A percentile compares a stretch with the other conserved stretches of the same genome.
These are phyloP conservation scores for Pholiota adiposa DNA, from an alignment of 1,284 basidiomycete genomes.

Conservation along the genomic window DNA sequence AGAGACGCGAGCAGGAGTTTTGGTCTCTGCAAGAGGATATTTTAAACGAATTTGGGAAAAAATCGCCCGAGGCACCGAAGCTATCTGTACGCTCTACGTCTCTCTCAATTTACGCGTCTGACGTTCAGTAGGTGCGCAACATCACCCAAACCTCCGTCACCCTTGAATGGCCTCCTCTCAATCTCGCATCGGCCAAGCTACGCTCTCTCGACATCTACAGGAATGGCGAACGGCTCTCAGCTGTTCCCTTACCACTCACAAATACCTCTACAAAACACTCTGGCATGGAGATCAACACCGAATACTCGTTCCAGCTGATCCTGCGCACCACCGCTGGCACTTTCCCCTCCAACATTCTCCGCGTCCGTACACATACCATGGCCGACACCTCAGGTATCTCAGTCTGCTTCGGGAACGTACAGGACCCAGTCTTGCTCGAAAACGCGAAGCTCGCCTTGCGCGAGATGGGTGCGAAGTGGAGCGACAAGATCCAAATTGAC, in stretches of 20 bases:
- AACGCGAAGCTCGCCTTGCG: conserved; percentile 77
- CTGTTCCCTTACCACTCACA: conserved; percentile 78
- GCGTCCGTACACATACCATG: conserved; percentile 90
- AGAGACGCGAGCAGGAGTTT: conserved; percentile 79
- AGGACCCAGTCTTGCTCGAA: conserved; percentile 76
- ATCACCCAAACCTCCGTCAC: conserved; percentile 95
- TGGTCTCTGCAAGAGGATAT: conserved; percentile 84
- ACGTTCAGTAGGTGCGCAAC: conserved; percentile 72
- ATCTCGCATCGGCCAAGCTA: conserved; percentile 84
- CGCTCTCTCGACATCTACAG: conserved; percentile 90
- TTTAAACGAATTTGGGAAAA: conserved; percentile 71
- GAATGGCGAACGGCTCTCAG: conserved; percentile 85
- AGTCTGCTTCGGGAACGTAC: conserved; percentile 89
- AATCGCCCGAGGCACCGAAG: conserved; percentile 73
- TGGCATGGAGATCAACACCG: conserved; percentile 84
- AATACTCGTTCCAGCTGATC: conserved; percentile 92
- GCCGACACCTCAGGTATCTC: conserved; percentile 91
- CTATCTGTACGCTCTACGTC: conserved; percentile 55
- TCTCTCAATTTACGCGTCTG: not conserved
- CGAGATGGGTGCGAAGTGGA: conserved; percentile 88
- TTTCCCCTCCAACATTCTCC: conserved; percentile 81
- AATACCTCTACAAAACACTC: conserved; percentile 92
- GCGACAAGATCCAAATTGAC: conserved; percentile 93
- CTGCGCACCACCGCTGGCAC: conserved; percentile 90
- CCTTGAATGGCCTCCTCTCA: conserved; percentile 88